Percentiles rank a stretch among this genome's conserved stretches.
These are phyloP conservation scores for Septoria linicola DNA, from an alignment of 2,329 filamentous ascomycete species.

Conservation along the genomic window DNA sequence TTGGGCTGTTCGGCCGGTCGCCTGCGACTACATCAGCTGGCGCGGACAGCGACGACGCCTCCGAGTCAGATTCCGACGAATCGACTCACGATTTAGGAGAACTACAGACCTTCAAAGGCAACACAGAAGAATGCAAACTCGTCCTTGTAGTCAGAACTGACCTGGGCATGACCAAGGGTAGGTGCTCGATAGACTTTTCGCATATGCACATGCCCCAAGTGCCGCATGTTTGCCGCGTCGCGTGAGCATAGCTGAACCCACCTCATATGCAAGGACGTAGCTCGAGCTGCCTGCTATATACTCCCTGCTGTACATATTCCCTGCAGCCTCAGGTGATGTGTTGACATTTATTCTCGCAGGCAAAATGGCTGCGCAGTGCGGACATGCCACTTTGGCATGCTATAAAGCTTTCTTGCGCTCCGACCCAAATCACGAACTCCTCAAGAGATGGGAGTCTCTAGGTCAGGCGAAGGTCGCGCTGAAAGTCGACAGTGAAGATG, in stretches of 20 bases:
- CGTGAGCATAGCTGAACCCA: neutral
- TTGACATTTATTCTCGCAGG: constrained; percentile 56
- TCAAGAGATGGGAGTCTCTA: constrained; percentile 78
- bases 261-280: neutral
- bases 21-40: constrained; percentile 7
- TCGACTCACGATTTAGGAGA: constrained; percentile 44
- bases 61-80: constrained; percentile 38
- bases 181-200: constrained; percentile 29
- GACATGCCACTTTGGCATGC: constrained; percentile 76
- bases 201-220: neutral
- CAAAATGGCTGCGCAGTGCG: constrained; percentile 95
- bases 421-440: constrained; percentile 58
- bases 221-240: constrained; percentile 6
- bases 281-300: neutral
- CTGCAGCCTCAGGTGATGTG: no score
- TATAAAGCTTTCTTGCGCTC: constrained; percentile 75
- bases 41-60: constrained; percentile 37
- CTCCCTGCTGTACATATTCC: no score
- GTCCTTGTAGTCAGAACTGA: constrained; percentile 91
- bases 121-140: constrained; percentile 84
- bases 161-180: constrained; percentile 96
- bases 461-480: constrained; percentile 63
- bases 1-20: constrained; percentile 70
- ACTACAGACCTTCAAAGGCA: constrained; percentile 47
- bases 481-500: constrained; percentile 82